Evolutionary conservation across 805 yeast species (phyloP), one percentile per base, ranked within the genome.

Genomic region (Pichia phayaonensis): DNA sequence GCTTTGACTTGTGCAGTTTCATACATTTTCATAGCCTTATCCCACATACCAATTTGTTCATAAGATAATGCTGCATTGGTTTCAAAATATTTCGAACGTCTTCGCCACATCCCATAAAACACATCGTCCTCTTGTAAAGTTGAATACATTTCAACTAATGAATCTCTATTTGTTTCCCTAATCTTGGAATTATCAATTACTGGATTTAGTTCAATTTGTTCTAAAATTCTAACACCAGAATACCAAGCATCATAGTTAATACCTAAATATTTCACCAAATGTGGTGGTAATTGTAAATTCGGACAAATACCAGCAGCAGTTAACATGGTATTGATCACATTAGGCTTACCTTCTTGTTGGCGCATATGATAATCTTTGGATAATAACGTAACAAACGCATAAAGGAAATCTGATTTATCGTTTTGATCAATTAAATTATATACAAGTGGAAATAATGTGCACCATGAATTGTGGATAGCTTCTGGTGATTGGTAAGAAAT

Each of bases 1-100:
- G 99, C 97, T 59, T 92, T 90, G 51, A 94, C 86, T 69, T 94
- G 99, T 1, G 99, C 99, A 22, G 90, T 82, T 68, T 94, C 99
- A 59, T 95, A 95, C 54, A 92, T 71, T 62, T 90, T 95, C 65
- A 89, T 84, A 0, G 98, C 98, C 54, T 87, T 84, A 53, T 85
- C 94, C 96, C 96, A 94, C 58, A 89, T 70, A 10, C 99, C 98
- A 56, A 90, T 78, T 65, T 94, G 99, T 65, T 94, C 99, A 62
- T 83, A 92, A 0, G 97, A 87, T 27, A 95, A 71, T 0, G 98
- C 99, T 41, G 94, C 80, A 54, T 86, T 89, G 0, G 99, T 94
- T 63, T 94, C 97, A 10, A 85, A 77, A 63, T 92, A 94, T 67
- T 92, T 92, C 8, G 98, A 96, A 52, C 97, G 77, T 65, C 98